Evolutionary conservation across 306 rosid genomes (phyloP), one percentile per base, ranked within the genome.

Genomic region (Astragalus membranaceus): DNA sequence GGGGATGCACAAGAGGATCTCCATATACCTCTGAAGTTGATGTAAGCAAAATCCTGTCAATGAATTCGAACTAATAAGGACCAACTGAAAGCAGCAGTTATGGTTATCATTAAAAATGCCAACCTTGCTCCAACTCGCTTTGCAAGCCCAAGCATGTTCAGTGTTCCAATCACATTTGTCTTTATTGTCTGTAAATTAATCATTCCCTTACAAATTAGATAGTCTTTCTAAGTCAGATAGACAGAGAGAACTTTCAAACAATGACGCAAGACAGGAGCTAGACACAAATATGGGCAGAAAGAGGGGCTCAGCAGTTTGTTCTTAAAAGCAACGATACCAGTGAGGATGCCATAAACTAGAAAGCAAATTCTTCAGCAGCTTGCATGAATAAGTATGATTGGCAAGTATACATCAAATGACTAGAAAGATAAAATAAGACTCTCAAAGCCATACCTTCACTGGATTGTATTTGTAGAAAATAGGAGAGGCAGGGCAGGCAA

Each of bases 51-150:
- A 89, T 89, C 87, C 90, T 89, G 85, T 62, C 15, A 61, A 64
- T 2, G 23, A 35, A 62, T 10, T 14, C 11, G 10, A 75, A 43
- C 57, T 62, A 36, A 43, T 73, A 66, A 64, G 60, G 77, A 30
- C 39, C 59, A 71, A 16, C 17, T 4, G 17, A 71, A 68, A 70
- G 65, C 33, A 61, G 41, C 20, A 67, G 17, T 54, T 65, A 74
- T 74, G 3, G 15, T 8, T 58, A 59, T 50, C 13, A 14, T 17
- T 47, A 16, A 49, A 17, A 23, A 20, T 15, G 26, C 51, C 11
- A 46, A 86, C 96, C 96, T 89, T 8, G 96, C 96, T 55, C 96
- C 92, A 41, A 89, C 96, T 64, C 96, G 86, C 85, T 89, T 89
- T 16, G 96, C 96, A 62, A 89, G 96, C 74, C 96, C 96, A 66